Conservation (phyloP, 148 eudicot species). For the Talinum fruticosum region DNA sequence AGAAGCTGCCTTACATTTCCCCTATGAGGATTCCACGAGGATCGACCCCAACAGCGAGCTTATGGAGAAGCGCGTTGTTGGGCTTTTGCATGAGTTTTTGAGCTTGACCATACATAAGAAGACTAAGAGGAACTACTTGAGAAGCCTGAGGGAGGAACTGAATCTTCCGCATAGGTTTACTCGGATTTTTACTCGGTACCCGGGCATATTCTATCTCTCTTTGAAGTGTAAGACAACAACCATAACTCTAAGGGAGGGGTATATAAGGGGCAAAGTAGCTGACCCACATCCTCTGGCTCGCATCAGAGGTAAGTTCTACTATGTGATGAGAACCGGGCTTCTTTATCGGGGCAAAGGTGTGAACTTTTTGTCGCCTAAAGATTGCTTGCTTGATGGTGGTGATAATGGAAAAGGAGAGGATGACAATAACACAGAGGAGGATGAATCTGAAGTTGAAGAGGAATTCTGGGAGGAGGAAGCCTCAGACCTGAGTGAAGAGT, state of each 20-base stretch:
- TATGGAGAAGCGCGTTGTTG: conserved; percentile 94
- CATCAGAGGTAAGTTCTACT: conserved; percentile 66
- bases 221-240: conserved; percentile 96
- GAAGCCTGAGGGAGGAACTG: conserved; percentile 73
- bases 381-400: conserved; percentile 35
- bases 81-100: conserved; percentile 81
- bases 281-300: conserved; percentile 60
- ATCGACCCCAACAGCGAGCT: conserved; percentile 75
- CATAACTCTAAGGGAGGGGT: conserved; percentile 76
- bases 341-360: conserved; percentile 62
- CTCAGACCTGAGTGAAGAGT: conserved; percentile 41
- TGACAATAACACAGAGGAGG: conserved; percentile 24
- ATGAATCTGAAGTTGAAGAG: conserved; percentile 45
- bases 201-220: conserved; percentile 89
- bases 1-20: conserved; percentile 90
- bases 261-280: conserved; percentile 53
- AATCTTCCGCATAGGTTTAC: conserved; percentile 90
- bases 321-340: conserved; percentile 89
- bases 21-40: conserved; percentile 69
- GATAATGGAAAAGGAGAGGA: conserved; percentile 28
- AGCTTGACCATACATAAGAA: conserved; percentile 85
- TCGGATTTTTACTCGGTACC: conserved; percentile 83
- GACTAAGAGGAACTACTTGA: conserved; percentile 73
- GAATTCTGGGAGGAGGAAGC: conserved; percentile 42
- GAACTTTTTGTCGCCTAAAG: conserved; percentile 46